Evolutionary conservation across 2,329 filamentous ascomycete species (phyloP).

Genomic region (Penicillium sp.): DNA sequence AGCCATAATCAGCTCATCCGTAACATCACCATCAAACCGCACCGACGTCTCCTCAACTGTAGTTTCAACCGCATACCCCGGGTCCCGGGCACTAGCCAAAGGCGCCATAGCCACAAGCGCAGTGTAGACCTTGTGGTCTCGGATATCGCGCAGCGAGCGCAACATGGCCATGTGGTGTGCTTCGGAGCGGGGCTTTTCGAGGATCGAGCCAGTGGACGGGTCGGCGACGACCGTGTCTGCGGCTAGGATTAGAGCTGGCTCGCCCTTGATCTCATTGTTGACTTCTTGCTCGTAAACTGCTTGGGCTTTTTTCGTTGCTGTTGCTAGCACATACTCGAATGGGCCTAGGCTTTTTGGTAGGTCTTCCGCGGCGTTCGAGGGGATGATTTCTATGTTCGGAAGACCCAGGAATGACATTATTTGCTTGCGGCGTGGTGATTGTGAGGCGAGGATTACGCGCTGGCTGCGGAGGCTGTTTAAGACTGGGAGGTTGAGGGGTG

Average conservation of each 20-base stretch:
- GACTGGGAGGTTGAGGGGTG: constrained; percentile 74
- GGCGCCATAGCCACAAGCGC: constrained; percentile 81
- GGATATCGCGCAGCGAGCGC: constrained; percentile 72
- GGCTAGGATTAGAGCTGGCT: constrained; percentile 80
- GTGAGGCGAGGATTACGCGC: constrained; percentile 84
- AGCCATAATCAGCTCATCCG: constrained; percentile 77
- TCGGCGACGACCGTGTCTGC: constrained; percentile 86
- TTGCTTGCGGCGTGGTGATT: constrained; percentile 78
- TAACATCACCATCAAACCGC: constrained; percentile 71
- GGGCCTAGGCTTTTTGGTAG: constrained; percentile 76
- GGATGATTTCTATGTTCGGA: constrained; percentile 74
- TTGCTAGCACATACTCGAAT: constrained; percentile 86
- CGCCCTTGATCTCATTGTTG: constrained; percentile 55
- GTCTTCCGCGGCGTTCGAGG: constrained; percentile 81
- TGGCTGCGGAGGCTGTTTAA: constrained; percentile 72
- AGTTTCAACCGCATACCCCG: constrained; percentile 78
- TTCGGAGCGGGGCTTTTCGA: constrained; percentile 87
- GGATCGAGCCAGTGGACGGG: constrained; percentile 67
- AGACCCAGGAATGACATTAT: constrained; percentile 79
- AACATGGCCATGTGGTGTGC: constrained; percentile 82
- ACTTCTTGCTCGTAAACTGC: constrained; percentile 65
- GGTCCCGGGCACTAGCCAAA: constrained; percentile 72
- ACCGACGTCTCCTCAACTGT: constrained; percentile 89
- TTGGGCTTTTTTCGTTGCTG: constrained; percentile 77
- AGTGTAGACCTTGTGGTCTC: constrained; percentile 78